Percentiles rank a stretch among this genome's conserved stretches.
phyloP scores from a whole-genome alignment of 2,329 filamentous ascomycete species.

The Celoporthe dispersa region DNA sequence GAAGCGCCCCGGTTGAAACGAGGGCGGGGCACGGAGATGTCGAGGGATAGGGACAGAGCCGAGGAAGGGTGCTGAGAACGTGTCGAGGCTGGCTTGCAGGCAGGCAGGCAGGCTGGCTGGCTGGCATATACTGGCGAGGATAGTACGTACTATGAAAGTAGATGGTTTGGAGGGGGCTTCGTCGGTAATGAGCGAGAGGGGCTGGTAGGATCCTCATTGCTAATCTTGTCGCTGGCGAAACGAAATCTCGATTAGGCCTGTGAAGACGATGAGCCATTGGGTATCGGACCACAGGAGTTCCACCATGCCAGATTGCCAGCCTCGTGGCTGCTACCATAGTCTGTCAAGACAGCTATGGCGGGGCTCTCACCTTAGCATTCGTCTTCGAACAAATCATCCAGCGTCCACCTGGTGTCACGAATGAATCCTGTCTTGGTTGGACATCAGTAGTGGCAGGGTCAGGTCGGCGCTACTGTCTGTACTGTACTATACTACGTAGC shows the following conservation, averaged over 20 bases:
- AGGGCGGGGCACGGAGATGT: conserved; percentile 2
- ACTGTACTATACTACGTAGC: not conserved
- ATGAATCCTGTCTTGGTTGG: not conserved
- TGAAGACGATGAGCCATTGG: conserved; percentile 12
- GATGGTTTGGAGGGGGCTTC: not conserved
- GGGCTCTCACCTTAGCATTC: not conserved
- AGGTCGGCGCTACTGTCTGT: not conserved
- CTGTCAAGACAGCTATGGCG: conserved; percentile 4
- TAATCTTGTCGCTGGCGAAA: conserved; percentile 22
- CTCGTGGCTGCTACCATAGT: conserved; percentile 10
- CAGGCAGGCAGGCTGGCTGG: not conserved
- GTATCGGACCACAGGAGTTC: not conserved
- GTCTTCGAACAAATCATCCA: not conserved
- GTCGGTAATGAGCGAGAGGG: conserved; percentile 21
- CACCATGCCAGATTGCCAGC: conserved; percentile 10
- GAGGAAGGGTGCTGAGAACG: not conserved
- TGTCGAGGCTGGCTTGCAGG: not conserved
- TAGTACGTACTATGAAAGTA: not conserved
- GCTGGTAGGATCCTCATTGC: conserved; percentile 11
- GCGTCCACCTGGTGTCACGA: not conserved
- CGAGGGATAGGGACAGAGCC: not conserved
- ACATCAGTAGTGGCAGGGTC: not conserved
- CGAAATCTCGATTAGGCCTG: conserved; percentile 17
- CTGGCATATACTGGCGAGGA: not conserved
- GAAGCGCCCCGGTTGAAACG: conserved; percentile 27